A percentile compares a stretch with the other conserved stretches of the same genome.
Evolutionary conservation across 331 rosid species (phyloP).

Genomic region (Cydonia oblonga): DNA sequence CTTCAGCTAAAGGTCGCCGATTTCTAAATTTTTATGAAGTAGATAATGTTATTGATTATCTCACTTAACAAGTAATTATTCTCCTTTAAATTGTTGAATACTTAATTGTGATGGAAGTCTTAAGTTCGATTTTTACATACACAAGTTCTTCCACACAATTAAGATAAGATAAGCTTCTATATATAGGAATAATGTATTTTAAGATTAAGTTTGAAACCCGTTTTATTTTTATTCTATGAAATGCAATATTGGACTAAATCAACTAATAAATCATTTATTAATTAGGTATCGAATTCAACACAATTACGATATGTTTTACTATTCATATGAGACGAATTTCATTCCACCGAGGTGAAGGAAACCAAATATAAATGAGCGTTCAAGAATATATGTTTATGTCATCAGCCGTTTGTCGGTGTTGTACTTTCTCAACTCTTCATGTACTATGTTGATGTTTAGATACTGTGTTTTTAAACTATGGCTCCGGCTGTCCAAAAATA

Average conservation of each 20-base stretch:
- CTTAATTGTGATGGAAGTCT: too few species aligned
- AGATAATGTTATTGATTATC: not conserved
- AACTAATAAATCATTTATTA: too few species aligned
- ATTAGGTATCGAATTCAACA: too few species aligned
- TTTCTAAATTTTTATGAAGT: not conserved
- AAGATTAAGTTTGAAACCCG: too few species aligned
- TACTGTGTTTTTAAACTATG: too few species aligned
- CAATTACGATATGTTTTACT: too few species aligned
- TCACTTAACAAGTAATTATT: not conserved
- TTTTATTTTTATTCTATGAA: too few species aligned
- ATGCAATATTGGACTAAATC: fast-evolving
- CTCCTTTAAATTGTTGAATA: not conserved
- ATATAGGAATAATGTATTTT: too few species aligned
- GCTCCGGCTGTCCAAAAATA: not conserved
- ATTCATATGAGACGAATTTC: not conserved
- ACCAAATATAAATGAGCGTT: not conserved
- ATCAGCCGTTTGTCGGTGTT: not conserved
- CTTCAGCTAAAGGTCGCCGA: not conserved
- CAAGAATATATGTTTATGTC: not conserved
- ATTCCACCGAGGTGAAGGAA: not conserved
- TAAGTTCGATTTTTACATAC: too few species aligned
- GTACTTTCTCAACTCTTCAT: not conserved
- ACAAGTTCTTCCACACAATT: too few species aligned
- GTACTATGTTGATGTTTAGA: not conserved
- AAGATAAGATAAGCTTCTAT: too few species aligned